Evolutionary conservation across 148 eudicot genomes (phyloP), one percentile per base, ranked within the genome.

Genomic region (Polygonum aviculare): DNA sequence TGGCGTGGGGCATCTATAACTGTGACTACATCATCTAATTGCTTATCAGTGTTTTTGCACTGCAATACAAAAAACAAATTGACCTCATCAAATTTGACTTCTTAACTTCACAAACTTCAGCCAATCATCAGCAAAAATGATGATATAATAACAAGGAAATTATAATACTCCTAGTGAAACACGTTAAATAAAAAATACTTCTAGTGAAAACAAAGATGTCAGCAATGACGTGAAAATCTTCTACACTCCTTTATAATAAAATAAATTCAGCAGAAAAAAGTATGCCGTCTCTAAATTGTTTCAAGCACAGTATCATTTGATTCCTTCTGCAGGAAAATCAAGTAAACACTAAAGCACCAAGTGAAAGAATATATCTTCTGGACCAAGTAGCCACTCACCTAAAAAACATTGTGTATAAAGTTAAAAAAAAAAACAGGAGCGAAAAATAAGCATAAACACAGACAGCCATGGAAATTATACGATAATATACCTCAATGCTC

Each of bases 1-100:
- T 95, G 98, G 44, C 89, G 89, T 57, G 98, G 98, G 73, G 97
- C 97, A 81, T 95, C 97, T 78, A 95, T 88, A 40, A 95, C 97
- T 47, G 97, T 90, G 82, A 95, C 83, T 67, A 77, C 86, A 79
- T 88, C 88, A 79, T 85, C 85, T 69, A 82, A 77, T 77, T 76
- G 55, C 19, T 78, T 80, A 55, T 67, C 72, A 44, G 40, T 40
- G 72, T 81, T 82, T 69, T 79, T 74, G 71, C 80, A 81, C 98
- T 95, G 95, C 81, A 87, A 77, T 57, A 40, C 57, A 65, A 19
- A 57, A 19, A 57, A 74, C n/a, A 78, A 41, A 54, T 44, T 44
- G 38, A 41, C 33, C 52, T 72, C 54, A 7, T 72, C 50, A 72
- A 36, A 67, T 35, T 67, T 36, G 45, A 67, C 70, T 35, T 5